Percentiles rank a stretch among this genome's conserved stretches.
Evolutionary conservation across 2,329 filamentous ascomycete genomes (phyloP).

Genomic region (Diplocarpon mali): DNA sequence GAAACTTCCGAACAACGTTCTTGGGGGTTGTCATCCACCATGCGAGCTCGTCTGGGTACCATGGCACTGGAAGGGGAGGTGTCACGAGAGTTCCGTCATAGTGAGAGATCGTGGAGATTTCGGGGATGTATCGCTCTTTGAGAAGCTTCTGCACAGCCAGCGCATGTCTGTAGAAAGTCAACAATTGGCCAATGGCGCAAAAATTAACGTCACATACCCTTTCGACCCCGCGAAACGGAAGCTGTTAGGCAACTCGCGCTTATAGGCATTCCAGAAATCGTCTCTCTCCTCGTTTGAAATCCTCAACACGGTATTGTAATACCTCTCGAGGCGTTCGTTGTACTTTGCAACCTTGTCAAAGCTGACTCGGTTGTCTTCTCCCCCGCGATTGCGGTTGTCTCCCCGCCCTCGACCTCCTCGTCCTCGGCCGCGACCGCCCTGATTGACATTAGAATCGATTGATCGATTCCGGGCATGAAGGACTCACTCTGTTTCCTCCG

Average conservation of each 20-base stretch:
- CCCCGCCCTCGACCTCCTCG: constrained; percentile 18
- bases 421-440: constrained; percentile 16
- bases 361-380: constrained; percentile 34
- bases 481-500: constrained; percentile 24
- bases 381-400: constrained; percentile 20
- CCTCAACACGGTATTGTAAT: constrained; percentile 70
- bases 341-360: constrained; percentile 55
- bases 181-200: background rate
- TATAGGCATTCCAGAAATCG: constrained; percentile 74
- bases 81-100: constrained; percentile 74
- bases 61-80: constrained; percentile 69
- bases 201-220: constrained; percentile 44
- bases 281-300: constrained; percentile 68
- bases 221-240: constrained; percentile 96
- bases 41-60: constrained; percentile 91
- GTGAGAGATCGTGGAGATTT: constrained; percentile 75
- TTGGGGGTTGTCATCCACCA: constrained; percentile 99
- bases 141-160: constrained; percentile 82
- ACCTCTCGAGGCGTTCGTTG: constrained; percentile 77
- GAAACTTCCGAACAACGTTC: constrained; percentile 85
- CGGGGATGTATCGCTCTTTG: constrained; percentile 78
- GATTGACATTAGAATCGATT: constrained; percentile 4
- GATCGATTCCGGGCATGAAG: background rate
- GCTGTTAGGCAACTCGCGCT: constrained; percentile 84
- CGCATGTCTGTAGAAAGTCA: constrained; percentile 56